phyloP scores from a whole-genome alignment of 2,329 filamentous ascomycete species.

The Aspergillus alliaceus region DNA sequence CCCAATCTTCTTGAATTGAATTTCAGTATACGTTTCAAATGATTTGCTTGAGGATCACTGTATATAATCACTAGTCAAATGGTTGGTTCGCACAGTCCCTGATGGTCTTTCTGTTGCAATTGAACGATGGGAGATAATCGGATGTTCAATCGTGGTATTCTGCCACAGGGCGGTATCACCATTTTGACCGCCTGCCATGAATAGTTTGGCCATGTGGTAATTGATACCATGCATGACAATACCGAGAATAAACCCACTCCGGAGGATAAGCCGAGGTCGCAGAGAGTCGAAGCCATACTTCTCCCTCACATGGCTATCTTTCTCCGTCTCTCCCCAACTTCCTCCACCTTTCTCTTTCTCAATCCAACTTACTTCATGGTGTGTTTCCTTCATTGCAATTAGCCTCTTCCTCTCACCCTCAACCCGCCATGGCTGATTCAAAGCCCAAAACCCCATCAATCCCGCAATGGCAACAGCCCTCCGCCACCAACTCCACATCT shows the following conservation, averaged over 20 bases:
- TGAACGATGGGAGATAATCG: not conserved
- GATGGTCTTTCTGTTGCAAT: not conserved
- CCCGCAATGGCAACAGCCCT: conserved; percentile 44
- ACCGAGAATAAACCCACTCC: not conserved
- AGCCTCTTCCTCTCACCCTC: not conserved
- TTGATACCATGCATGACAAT: not conserved
- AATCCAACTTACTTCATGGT: conserved; percentile 2
- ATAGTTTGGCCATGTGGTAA: not conserved
- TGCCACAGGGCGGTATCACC: not conserved
- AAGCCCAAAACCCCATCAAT: conserved; percentile 36
- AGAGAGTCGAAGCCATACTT: not conserved
- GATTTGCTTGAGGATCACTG: not conserved
- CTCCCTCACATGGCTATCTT: not conserved
- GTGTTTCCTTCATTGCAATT: not conserved
- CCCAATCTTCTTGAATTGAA: not conserved
- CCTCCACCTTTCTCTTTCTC: not conserved
- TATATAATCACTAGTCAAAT: not conserved
- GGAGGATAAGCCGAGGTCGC: conserved; percentile 18
- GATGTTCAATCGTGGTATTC: not conserved
- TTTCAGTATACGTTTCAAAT: not conserved
- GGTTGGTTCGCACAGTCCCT: not conserved
- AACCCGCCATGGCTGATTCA: conserved; percentile 32
- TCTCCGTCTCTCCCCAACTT: not conserved
- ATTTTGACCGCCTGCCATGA: not conserved
- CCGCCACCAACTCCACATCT: conserved; percentile 16